phyloP scores from a whole-genome alignment of 495 filamentous ascomycete species.

The Aspergillus heteromorphus region DNA sequence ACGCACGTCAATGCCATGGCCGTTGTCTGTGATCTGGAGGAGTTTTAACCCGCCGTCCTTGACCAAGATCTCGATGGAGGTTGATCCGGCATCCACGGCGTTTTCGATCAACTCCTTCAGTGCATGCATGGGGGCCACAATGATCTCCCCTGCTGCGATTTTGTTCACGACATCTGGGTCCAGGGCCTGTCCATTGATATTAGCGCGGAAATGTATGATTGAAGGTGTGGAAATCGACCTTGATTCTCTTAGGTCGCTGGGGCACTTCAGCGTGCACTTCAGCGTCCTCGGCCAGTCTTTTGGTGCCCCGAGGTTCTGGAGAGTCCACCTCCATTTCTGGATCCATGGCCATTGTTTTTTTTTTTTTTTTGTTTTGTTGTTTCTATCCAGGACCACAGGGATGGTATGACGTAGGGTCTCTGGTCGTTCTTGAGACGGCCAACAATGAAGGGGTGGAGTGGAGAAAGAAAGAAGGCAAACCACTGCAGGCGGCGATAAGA shows the following conservation, averaged over 20 bases:
- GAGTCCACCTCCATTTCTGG: constrained; percentile 42
- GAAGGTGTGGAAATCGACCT: constrained; percentile 28
- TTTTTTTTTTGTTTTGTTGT: no score
- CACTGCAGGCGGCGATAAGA: neutral
- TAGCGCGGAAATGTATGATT: neutral
- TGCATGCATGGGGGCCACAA: constrained; percentile 94
- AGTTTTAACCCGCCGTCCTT: constrained; percentile 97
- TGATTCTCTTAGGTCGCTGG: constrained; percentile 61
- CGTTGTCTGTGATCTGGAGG: constrained; percentile 97
- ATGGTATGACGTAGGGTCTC: neutral
- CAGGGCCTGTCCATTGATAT: constrained; percentile 54
- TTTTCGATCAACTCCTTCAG: constrained; percentile 98
- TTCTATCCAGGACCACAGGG: neutral
- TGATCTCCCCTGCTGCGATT: constrained; percentile 99
- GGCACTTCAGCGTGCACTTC: constrained; percentile 24
- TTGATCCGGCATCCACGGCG: constrained; percentile 92
- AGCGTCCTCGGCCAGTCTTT: constrained; percentile 55
- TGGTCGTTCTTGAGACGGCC: neutral
- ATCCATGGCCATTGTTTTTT: constrained; percentile 38
- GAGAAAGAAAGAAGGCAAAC: neutral
- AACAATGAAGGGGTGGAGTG: neutral
- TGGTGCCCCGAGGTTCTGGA: constrained; percentile 50
- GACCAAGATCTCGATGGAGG: constrained; percentile 81
- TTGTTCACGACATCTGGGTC: constrained; percentile 97
- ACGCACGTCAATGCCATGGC: constrained; percentile 87